phyloP scores from a whole-genome alignment of 2,329 filamentous ascomycete species.

The Pseudopithomyces chartarum region DNA sequence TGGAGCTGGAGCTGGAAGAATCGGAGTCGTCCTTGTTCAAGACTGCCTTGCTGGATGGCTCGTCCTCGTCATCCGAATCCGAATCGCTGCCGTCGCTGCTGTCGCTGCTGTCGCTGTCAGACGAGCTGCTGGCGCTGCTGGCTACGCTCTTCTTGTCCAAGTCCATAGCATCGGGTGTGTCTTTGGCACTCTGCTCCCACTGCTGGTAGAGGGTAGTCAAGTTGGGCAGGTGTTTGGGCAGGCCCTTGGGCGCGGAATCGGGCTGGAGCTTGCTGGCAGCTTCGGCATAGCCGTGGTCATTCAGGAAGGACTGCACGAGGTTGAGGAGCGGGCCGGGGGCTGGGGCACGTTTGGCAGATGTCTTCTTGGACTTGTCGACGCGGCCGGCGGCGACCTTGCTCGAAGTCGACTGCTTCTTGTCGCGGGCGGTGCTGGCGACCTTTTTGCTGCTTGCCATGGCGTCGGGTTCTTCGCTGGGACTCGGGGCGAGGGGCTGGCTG shows the following conservation, averaged over 20 bases:
- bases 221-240: constrained; percentile 21
- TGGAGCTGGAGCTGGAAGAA: constrained; percentile 29
- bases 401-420: constrained; percentile 23
- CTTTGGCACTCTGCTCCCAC: constrained; percentile 32
- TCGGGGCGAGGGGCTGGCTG: not conserved
- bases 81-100: constrained; percentile 21
- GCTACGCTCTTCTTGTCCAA: constrained; percentile 30
- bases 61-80: constrained; percentile 32
- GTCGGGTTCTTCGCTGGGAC: constrained; percentile 4
- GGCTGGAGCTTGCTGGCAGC: constrained; percentile 34
- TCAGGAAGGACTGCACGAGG: constrained; percentile 42
- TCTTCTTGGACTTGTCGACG: constrained; percentile 9
- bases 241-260: constrained; percentile 16
- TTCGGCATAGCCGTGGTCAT: constrained; percentile 38
- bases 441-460: constrained; percentile 36
- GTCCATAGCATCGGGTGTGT: constrained; percentile 36
- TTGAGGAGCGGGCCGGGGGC: constrained; percentile 32
- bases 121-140: no score
- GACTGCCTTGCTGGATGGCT: constrained; percentile 17
- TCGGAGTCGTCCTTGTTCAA: constrained; percentile 20
- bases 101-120: constrained; percentile 26
- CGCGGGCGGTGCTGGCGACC: constrained; percentile 12
- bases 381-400: constrained; percentile 11
- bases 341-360: constrained; percentile 12
- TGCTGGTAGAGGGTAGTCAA: constrained; percentile 30